phyloP scores from a whole-genome alignment of 2,329 filamentous ascomycete species.

The Fusarium foetens region DNA sequence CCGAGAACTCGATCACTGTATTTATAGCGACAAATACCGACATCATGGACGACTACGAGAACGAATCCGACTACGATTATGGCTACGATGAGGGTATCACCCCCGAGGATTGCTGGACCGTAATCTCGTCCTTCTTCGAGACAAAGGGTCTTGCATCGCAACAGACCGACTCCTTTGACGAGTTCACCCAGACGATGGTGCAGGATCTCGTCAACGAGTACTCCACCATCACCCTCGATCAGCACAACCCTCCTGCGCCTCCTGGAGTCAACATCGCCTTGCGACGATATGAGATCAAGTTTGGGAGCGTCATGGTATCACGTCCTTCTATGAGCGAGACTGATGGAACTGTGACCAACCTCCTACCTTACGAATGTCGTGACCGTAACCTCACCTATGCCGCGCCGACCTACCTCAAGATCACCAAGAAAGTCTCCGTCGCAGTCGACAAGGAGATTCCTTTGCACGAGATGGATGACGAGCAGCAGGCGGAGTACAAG shows the following conservation, averaged over 20 bases:
- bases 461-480: conserved; percentile 74
- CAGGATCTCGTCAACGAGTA: conserved; percentile 95
- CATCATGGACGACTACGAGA: conserved; percentile 67
- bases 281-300: conserved; percentile 93
- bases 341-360: conserved; percentile 84
- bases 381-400: conserved; percentile 96
- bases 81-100: conserved; percentile 80
- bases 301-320: conserved; percentile 88
- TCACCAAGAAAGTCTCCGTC: conserved; percentile 84
- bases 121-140: conserved; percentile 97
- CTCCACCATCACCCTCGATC: conserved; percentile 89
- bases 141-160: conserved; percentile 95
- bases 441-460: conserved; percentile 80
- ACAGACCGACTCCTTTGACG: conserved; percentile 97
- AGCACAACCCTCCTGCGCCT: conserved; percentile 81
- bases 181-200: conserved; percentile 93
- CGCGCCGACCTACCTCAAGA: conserved; percentile 88
- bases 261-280: conserved; percentile 85
- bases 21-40: not conserved
- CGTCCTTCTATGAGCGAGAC: conserved; percentile 92
- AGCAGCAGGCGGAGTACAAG: conserved; percentile 65
- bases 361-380: conserved; percentile 94
- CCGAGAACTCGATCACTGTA: not conserved
- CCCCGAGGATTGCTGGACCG: conserved; percentile 97
- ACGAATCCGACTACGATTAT: conserved; percentile 73